A percentile compares a stretch with the other conserved stretches of the same genome.
Evolutionary conservation across 2,329 filamentous ascomycete genomes (phyloP).

Genomic region (Diaporthe aspalathi): DNA sequence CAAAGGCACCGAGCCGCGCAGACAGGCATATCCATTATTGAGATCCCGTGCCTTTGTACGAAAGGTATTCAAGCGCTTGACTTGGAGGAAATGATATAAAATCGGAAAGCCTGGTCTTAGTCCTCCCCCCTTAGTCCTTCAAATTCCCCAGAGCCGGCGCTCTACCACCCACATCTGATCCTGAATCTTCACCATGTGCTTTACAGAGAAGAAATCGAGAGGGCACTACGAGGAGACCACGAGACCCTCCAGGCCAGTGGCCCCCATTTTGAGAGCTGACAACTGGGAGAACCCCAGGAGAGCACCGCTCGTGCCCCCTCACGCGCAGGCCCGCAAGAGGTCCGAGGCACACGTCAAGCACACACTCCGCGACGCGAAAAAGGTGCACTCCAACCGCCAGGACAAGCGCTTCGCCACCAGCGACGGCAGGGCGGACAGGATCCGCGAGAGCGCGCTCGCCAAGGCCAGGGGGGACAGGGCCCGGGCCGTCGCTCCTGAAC

Average conservation of each 20-base stretch:
- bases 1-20: constrained; percentile 5
- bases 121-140: not conserved
- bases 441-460: not conserved
- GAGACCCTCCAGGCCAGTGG: not conserved
- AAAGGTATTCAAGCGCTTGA: not conserved
- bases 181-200: constrained; percentile 3
- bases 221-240: not conserved
- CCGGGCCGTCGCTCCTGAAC: not conserved
- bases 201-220: not conserved
- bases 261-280: not conserved
- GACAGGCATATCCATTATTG: not conserved
- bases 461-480: not conserved
- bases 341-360: not conserved
- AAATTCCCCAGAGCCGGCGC: not conserved
- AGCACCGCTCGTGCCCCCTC: not conserved
- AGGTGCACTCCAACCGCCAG: not conserved
- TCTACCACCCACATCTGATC: not conserved
- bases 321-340: not conserved
- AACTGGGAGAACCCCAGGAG: not conserved
- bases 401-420: not conserved
- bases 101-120: not conserved
- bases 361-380: not conserved
- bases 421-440: not conserved
- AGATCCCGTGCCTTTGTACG: not conserved
- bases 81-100: not conserved